phyloP scores from a whole-genome alignment of 1,284 basidiomycete genomes.

The Ustilago sp. region DNA sequence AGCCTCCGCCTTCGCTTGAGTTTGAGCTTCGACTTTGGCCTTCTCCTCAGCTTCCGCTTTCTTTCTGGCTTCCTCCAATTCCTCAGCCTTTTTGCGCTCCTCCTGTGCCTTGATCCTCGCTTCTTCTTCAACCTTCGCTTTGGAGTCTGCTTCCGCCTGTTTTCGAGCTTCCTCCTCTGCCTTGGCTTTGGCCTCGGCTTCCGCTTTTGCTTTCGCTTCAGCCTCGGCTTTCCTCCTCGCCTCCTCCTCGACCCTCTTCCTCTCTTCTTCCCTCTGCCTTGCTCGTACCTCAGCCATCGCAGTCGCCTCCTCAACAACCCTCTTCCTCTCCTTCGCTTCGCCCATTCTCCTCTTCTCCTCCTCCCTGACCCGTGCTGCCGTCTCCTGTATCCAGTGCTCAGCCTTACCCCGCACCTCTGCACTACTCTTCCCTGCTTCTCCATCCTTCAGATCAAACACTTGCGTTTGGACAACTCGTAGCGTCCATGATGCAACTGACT shows the following conservation, averaged over 20 bases:
- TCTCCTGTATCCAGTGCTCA: conserved; percentile 13
- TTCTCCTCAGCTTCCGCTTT: conserved; percentile 1
- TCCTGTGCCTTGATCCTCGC: neutral
- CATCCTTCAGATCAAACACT: conserved; percentile 13
- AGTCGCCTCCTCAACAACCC: conserved; percentile 6
- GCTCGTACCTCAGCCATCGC: conserved; percentile 13
- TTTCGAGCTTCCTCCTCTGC: conserved; percentile 5
- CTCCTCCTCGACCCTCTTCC: conserved; percentile 3
- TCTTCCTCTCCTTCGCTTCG: conserved; percentile 15
- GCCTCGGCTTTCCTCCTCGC: neutral
- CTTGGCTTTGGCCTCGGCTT: conserved; percentile 15
- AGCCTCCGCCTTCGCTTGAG: neutral
- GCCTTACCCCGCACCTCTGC: neutral
- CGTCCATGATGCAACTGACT: conserved; percentile 31
- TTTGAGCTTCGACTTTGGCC: neutral
- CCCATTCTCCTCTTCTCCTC: conserved; percentile 5
- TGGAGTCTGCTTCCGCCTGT: conserved; percentile 11
- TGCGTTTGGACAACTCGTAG: conserved; percentile 12
- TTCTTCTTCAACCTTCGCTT: conserved; percentile 15
- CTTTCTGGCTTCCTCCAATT: neutral
- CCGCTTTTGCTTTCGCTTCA: conserved; percentile 1
- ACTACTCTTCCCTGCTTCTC: neutral
- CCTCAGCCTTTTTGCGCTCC: too few relatives aligned
- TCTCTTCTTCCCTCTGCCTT: neutral
- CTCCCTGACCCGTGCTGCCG: neutral